These are phyloP conservation scores for Stachybotrys elegans DNA, from an alignment of 2,329 filamentous ascomycete species.

Conservation along the genomic window DNA sequence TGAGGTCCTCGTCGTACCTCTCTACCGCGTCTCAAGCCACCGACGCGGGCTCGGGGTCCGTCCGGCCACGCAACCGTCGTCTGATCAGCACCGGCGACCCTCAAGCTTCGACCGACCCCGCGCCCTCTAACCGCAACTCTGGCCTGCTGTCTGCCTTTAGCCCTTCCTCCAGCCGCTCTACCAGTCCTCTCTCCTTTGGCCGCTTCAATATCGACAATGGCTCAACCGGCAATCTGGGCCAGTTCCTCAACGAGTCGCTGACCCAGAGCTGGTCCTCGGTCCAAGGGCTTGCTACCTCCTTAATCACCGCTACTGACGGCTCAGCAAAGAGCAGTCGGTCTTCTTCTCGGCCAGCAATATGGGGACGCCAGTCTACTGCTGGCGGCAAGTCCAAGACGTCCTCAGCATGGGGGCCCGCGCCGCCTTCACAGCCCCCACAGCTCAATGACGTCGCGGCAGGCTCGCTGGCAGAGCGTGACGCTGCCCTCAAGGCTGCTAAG, in stretches of 20 bases:
- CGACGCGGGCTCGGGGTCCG: conserved; percentile 31
- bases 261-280: conserved; percentile 51
- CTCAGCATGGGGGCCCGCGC: conserved; percentile 45
- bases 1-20: conserved; percentile 40
- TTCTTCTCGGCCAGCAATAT: conserved; percentile 14
- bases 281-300: conserved; percentile 46
- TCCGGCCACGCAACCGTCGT: conserved; percentile 48
- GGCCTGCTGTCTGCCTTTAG: conserved; percentile 26
- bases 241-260: conserved; percentile 47
- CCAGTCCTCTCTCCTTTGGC: conserved; percentile 44
- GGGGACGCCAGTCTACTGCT: conserved; percentile 12
- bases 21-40: conserved; percentile 35
- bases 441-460: conserved; percentile 49
- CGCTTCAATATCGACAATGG: conserved; percentile 24
- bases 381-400: conserved; percentile 12
- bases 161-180: conserved; percentile 35
- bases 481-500: conserved; percentile 49
- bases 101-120: conserved; percentile 15
- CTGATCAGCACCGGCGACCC: conserved; percentile 25
- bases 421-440: conserved; percentile 32
- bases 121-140: conserved; percentile 26
- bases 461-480: conserved; percentile 47
- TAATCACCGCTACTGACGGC: conserved; percentile 23
- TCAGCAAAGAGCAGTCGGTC: conserved; percentile 10
- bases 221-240: conserved; percentile 27